Evolutionary conservation across 169 alveolate genomes (phyloP).

Genomic region (Perkinsus marinus): DNA sequence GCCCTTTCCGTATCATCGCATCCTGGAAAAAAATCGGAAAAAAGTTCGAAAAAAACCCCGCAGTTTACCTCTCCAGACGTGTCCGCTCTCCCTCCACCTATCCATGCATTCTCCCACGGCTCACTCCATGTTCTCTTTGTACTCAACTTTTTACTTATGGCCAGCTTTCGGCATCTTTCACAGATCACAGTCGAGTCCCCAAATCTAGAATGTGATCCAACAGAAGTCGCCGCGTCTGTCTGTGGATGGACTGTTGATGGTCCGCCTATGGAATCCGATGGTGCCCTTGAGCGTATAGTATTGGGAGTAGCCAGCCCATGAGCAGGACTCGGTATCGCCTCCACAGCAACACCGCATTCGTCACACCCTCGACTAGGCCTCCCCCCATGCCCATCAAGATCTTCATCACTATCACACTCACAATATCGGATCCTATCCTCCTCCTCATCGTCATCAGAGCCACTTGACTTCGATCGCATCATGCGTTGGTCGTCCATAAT

Average conservation of each 20-base stretch:
- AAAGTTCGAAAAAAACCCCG: too few species aligned
- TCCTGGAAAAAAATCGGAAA: not conserved
- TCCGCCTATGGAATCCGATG: not conserved
- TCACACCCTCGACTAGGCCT: not conserved
- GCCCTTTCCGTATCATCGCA: not conserved
- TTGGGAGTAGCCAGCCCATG: not conserved
- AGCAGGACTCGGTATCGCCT: not conserved
- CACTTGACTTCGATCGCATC: not conserved
- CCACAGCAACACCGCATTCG: not conserved
- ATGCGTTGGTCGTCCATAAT: not conserved
- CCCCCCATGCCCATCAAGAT: not conserved
- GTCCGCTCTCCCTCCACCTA: not conserved
- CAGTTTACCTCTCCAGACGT: not conserved
- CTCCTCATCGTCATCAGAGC: not conserved
- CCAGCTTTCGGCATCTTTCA: not conserved
- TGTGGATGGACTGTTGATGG: not conserved
- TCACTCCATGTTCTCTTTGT: not conserved
- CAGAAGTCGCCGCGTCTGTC: not conserved
- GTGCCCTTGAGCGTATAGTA: not conserved
- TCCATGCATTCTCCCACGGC: not conserved
- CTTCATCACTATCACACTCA: not conserved
- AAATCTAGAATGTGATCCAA: not conserved
- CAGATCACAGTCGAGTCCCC: not conserved
- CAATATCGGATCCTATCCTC: not conserved
- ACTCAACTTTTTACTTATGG: not conserved